phyloP scores from a whole-genome alignment of 2,329 filamentous ascomycete species.

The Stachybotrys echinatus region DNA sequence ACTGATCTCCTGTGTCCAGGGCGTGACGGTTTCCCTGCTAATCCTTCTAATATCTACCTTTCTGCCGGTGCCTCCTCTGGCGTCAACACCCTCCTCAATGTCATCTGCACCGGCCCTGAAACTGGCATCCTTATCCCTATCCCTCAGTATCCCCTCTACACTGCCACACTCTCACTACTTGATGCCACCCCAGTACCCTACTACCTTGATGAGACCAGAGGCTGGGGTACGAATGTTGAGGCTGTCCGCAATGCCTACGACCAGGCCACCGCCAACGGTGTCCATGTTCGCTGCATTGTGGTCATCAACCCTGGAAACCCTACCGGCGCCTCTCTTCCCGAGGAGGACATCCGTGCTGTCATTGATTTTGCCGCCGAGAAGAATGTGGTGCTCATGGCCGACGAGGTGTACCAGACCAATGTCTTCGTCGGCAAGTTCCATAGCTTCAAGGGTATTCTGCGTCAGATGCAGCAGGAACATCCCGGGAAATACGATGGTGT shows the following conservation, averaged over 20 bases:
- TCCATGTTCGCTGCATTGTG: slow-evolving; percentile 86
- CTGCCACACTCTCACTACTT: slow-evolving; percentile 80
- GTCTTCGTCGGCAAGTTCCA: slow-evolving; percentile 92
- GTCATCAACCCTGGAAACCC: slow-evolving; percentile 99
- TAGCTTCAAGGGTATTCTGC: slow-evolving; percentile 88
- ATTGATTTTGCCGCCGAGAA: slow-evolving; percentile 81
- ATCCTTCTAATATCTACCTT: slow-evolving; percentile 79
- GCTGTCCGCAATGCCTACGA: slow-evolving; percentile 69
- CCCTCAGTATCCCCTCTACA: slow-evolving; percentile 97
- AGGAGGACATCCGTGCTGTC: slow-evolving; percentile 76
- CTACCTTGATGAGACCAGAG: slow-evolving; percentile 78
- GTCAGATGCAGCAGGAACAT: slow-evolving; percentile 69
- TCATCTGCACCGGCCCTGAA: slow-evolving; percentile 73
- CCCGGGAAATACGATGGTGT: slow-evolving; percentile 76
- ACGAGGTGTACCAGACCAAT: slow-evolving; percentile 99
- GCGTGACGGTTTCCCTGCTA: slow-evolving; percentile 82
- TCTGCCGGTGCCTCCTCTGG: slow-evolving; percentile 88
- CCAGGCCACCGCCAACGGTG: slow-evolving; percentile 69
- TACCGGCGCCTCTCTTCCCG: slow-evolving; percentile 79
- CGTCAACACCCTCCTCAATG: slow-evolving; percentile 86
- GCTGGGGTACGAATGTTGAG: slow-evolving; percentile 84
- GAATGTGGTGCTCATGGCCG: slow-evolving; percentile 83
- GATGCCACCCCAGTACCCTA: slow-evolving; percentile 88
- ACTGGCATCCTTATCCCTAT: slow-evolving; percentile 90
- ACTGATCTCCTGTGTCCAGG: slow-evolving; percentile 33